These are phyloP conservation scores for Pseudocercospora fuligena DNA, from an alignment of 2,329 filamentous ascomycete species.

Conservation along the genomic window DNA sequence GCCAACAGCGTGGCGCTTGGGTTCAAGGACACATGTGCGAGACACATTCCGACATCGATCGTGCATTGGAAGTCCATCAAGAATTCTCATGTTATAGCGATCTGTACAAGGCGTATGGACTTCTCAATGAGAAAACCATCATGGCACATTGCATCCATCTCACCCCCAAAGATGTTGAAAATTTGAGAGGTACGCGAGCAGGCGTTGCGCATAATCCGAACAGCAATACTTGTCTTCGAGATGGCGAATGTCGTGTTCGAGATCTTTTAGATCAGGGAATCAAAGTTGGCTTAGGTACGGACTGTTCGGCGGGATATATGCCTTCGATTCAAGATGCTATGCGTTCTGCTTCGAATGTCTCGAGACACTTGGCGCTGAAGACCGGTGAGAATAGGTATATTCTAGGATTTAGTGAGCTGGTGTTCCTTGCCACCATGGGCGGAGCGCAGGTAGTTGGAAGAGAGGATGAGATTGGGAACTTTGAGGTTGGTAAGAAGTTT, in stretches of 20 bases:
- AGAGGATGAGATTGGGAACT: conserved; percentile 60
- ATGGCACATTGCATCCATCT: conserved; percentile 71
- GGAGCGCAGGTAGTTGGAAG: conserved; percentile 64
- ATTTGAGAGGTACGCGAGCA: conserved; percentile 55
- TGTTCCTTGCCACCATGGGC: conserved; percentile 65
- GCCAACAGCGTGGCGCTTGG: conserved; percentile 59
- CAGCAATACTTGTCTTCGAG: conserved; percentile 69
- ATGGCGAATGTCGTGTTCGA: conserved; percentile 58
- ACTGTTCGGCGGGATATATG: conserved; percentile 67
- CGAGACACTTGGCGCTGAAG: conserved; percentile 43
- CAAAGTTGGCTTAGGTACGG: conserved; percentile 70
- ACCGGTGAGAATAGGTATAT: conserved; percentile 45
- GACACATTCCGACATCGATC: conserved; percentile 63
- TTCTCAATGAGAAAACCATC: conserved; percentile 62
- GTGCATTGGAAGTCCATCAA: conserved; percentile 62
- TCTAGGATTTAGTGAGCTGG: conserved; percentile 42
- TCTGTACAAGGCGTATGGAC: conserved; percentile 60
- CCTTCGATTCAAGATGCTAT: conserved; percentile 64
- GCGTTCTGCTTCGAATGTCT: conserved; percentile 61
- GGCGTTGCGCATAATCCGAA: conserved; percentile 69
- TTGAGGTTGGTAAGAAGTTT: conserved; percentile 65
- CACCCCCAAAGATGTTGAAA: conserved; percentile 59
- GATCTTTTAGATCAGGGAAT: conserved; percentile 62
- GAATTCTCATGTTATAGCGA: conserved; percentile 62
- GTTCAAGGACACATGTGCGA: conserved; percentile 74